Base-by-base conservation (phyloP, 1,284 basidiomycete species). In the Ceraceosorus bombacis region DNA sequence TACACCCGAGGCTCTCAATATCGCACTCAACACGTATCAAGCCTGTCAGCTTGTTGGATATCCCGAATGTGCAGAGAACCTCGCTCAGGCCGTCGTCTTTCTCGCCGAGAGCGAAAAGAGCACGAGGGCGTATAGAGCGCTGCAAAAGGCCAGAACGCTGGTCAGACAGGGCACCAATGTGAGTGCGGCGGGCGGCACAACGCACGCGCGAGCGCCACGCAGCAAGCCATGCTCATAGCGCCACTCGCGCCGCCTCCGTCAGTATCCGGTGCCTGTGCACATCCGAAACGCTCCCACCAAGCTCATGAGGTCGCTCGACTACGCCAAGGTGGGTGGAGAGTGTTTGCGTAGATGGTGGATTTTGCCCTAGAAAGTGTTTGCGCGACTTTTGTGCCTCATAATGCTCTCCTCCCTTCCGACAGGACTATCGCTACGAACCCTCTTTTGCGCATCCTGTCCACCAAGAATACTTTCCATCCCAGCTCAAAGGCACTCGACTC, bases 241-340 rank as follows among this genome's bases (percentile, higher is more conserved):
- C 9, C 36, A 50, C n/a, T 27, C n/a, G 49, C 15, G 36, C n/a
- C 49, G 49, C 49, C 36, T 15, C 39, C 54, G 38, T 1, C 10
- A 51, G 50, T 78, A 83, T 48, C 83, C 85, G 0, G 86, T 94
- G 0, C 90, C 91, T 0, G 69, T 90, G 60, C 82, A 84, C 59
- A 82, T 93, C 65, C 83, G 91, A n/a, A 94, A 94, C 75, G 90
- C 90, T 1, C 90, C 90, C 2, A 93, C 90, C 5, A 78, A 73
- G 41, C 77, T 93, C 38, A 90, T 93, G 89, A 86, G 86, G 71
- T 82, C 86, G 15, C 81, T 93, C 0, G 88, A 87, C 5, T 90
- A 89, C 71, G 73, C 66, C 12, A 68, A 65, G 41, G 41, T 46
- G 41, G 8, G 41, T 46, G 41, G n/a, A n/a, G n/a, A 8, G 41